Base-by-base conservation (phyloP, 192 early-diverging fungal genomes). In the Coemansia sp. region DNA sequence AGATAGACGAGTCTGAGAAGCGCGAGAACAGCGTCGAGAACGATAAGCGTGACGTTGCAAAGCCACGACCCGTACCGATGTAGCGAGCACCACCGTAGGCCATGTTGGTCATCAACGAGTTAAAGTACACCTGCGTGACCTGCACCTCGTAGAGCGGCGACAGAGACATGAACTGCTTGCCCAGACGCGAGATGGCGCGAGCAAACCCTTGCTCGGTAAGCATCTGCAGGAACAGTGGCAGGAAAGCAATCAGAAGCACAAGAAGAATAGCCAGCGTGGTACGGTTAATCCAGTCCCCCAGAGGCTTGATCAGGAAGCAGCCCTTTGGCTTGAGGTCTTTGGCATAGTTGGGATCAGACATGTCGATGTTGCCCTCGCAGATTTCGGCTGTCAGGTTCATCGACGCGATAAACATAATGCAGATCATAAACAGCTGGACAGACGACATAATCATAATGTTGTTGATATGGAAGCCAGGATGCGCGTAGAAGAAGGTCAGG, bases 381-480 rank as follows among this genome's bases (percentile, higher is more conserved):
- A 87, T 63, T 9, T 76, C 67, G 8, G 89, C 77, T 1, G 90
- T 87, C 17, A 83, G 71, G 51, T 88, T 88, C 88, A 93, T 88
- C 8, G 90, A 75, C 34, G 87, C 90, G 52, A 94, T 88, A 74
- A 92, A 89, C 66, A 95, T 77, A 64, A 94, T 86, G 36, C 88
- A 89, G 71, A 91, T 74, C 85, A 95, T 87, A 75, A 94, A 93
- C 53, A 95, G 85, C 67, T 93, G 90, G 35, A 95, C 85, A 7
- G 93, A 88, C 62, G 90, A 80, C 86, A 92, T 91, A 65, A 93
- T 93, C 71, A 95, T 90, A 54, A 94, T 90, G 79, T 95, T 93
- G 80, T 94, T 95, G 71, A 95, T 86, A 70, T 95, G 93, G 85
- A 93, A 95, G 20, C 92, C 93, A 33, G 94, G 91, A 72, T 94